Base-by-base conservation (phyloP, 2,329 filamentous ascomycete species). In the Raffaelea deltoideospora region DNA sequence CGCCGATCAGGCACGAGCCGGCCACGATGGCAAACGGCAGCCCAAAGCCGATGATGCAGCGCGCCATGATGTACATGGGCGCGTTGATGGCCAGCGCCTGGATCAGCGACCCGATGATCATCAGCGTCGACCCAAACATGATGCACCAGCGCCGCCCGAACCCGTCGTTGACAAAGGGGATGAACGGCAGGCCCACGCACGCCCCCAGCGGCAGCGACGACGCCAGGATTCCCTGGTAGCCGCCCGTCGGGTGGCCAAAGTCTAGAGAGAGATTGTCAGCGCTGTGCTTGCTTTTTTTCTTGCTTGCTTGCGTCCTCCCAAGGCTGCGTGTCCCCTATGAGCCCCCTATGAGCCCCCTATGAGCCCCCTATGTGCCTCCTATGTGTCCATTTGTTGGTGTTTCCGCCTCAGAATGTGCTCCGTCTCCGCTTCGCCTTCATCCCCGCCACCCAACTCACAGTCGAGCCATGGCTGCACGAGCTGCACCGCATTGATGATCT, bases 1-100 rank as follows among this genome's bases (percentile, higher is more conserved):
- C 72, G 52, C 69, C 71, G 21, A 76, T 69, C 34, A 76, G 53
- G 24, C 66, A 61, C 1, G 71, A 67, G 5, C 67, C 71, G 3
- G 68, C 65, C 24, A 74, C 66, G 41, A 75, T 75, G 41, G 64
- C 67, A 44, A 69, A 72, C 0, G 68, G 65, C 33, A 76, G 70
- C n/a, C 72, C 72, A 19, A 69, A 65, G 14, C 72, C 72, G n/a
- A 76, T 63, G 20, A 76, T 55, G 40, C 72, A 61, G 38, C 72
- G 67, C 11, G 72, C 61, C 17, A 74, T 53, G 42, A 76, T 67
- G 46, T 73, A 77, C 71, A 75, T 76, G 27, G 51, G 65, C 2
- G 37, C 56, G 47, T 64, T 54, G 10, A 49, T 53, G 7, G 66
- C 50, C 20, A 69, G 59, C 3, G 63, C 64, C 47, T 72, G 68